Evolutionary conservation across 805 yeast genomes (phyloP).

Genomic region (Candida krabiensis): DNA sequence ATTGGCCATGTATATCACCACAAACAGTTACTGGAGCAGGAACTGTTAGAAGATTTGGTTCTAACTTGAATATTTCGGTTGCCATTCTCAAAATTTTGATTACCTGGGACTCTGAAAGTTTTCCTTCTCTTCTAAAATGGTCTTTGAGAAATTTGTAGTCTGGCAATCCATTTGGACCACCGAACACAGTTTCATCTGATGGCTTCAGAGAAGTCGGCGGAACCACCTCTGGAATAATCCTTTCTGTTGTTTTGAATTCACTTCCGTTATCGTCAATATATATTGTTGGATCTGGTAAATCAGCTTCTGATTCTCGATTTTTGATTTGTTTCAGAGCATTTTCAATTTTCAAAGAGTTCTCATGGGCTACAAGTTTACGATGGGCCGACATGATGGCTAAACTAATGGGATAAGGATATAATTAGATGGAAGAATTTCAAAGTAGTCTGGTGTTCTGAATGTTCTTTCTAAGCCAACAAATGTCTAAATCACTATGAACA

Average conservation of each 20-base stretch:
- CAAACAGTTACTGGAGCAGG: slow-evolving; percentile 95
- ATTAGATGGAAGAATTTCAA: too few relatives aligned
- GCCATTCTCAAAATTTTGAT: slow-evolving; percentile 64
- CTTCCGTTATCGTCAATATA: slow-evolving; percentile 61
- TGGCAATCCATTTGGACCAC: slow-evolving; percentile 61
- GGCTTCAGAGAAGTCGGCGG: slow-evolving; percentile 71
- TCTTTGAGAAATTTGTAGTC: slow-evolving; percentile 66
- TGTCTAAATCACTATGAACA: too few relatives aligned
- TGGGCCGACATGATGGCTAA: slow-evolving; percentile 9
- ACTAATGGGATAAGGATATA: too few relatives aligned
- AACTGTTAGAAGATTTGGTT: slow-evolving; percentile 77
- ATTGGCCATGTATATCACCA: slow-evolving; percentile 98
- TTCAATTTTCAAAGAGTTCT: slow-evolving; percentile 57
- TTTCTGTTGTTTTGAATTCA: slow-evolving; percentile 51
- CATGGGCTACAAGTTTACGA: slow-evolving; percentile 27
- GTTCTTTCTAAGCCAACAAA: too few relatives aligned
- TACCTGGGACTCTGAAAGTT: slow-evolving; percentile 71
- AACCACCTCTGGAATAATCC: slow-evolving; percentile 55
- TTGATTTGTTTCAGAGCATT: slow-evolving; percentile 65
- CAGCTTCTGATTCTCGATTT: slow-evolving; percentile 34
- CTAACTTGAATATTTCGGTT: slow-evolving; percentile 58
- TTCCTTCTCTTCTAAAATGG: slow-evolving; percentile 81
- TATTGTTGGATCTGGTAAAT: slow-evolving; percentile 37
- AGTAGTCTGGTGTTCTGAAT: too few relatives aligned
- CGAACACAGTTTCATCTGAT: slow-evolving; percentile 64